Evolutionary conservation across 2,329 filamentous ascomycete species (phyloP).

Genomic region (Penicillium glabrum): DNA sequence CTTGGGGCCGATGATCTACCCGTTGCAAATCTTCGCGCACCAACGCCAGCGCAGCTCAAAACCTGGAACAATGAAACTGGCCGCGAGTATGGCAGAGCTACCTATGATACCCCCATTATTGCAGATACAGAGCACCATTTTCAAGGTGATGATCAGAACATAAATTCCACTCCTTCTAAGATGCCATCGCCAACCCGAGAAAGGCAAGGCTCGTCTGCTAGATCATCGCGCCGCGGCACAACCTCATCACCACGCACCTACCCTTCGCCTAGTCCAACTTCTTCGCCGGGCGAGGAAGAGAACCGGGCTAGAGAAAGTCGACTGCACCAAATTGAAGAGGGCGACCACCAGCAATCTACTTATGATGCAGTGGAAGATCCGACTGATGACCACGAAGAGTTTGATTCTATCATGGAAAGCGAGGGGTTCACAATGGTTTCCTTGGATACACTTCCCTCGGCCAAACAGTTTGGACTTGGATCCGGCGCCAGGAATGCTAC

Average conservation of each 20-base stretch:
- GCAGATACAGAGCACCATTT: conserved; percentile 29
- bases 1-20: conserved; percentile 24
- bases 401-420: conserved; percentile 57
- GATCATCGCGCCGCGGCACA: conserved; percentile 34
- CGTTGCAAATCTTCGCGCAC: conserved; percentile 22
- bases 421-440: conserved; percentile 61
- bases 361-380: conserved; percentile 25
- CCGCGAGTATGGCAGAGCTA: conserved; percentile 23
- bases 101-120: conserved; percentile 32
- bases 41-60: conserved; percentile 8
- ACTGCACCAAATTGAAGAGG: conserved; percentile 2
- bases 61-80: conserved; percentile 11
- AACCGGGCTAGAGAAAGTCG: conserved; percentile 15
- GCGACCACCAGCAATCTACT: conserved; percentile 10
- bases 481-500: conserved; percentile 30
- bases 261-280: conserved; percentile 40
- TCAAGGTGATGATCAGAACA: conserved; percentile 25
- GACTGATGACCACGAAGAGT: conserved; percentile 47
- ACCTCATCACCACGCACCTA: conserved; percentile 38
- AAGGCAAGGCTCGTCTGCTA: conserved; percentile 27
- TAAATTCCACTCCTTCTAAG: conserved; percentile 36
- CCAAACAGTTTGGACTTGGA: conserved; percentile 43
- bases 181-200: conserved; percentile 33
- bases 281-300: conserved; percentile 40
- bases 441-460: conserved; percentile 53